These are phyloP conservation scores for Periglandula ipomoeae DNA, from an alignment of 2,329 filamentous ascomycete species.

Conservation along the genomic window DNA sequence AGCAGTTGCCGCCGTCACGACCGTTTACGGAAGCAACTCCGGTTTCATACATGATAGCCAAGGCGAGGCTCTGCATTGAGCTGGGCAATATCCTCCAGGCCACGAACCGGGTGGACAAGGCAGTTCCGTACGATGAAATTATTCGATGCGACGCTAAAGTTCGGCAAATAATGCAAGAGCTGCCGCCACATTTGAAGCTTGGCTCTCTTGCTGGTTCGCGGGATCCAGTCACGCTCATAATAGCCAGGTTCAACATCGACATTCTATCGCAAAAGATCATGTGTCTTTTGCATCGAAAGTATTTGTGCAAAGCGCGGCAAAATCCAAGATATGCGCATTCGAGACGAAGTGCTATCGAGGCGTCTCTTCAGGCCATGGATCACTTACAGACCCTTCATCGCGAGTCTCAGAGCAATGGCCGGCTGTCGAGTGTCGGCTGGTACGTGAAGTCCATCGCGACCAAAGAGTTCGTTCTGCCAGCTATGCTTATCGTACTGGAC, in stretches of 20 bases:
- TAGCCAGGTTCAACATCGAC: constrained; percentile 77
- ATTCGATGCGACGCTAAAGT: constrained; percentile 53
- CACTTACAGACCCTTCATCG: constrained; percentile 68
- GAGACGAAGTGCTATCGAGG: constrained; percentile 74
- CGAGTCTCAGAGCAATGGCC: constrained; percentile 64
- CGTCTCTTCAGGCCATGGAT: constrained; percentile 70
- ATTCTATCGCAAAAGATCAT: constrained; percentile 83
- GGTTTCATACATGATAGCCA: constrained; percentile 70
- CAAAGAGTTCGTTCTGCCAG: constrained; percentile 77
- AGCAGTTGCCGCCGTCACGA: constrained; percentile 56
- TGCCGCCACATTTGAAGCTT: constrained; percentile 73
- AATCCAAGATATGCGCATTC: constrained; percentile 80
- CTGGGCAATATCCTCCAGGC: constrained; percentile 65
- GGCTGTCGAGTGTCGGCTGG: constrained; percentile 65
- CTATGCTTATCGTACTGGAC: constrained; percentile 76
- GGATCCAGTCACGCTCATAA: constrained; percentile 76
- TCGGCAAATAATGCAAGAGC: constrained; percentile 51
- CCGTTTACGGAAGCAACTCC: constrained; percentile 64
- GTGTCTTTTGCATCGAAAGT: constrained; percentile 82
- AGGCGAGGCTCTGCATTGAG: constrained; percentile 57
- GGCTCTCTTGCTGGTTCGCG: constrained; percentile 64
- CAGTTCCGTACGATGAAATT: constrained; percentile 54
- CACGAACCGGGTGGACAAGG: constrained; percentile 45
- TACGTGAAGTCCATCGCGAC: constrained; percentile 72
- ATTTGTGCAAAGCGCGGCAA: constrained; percentile 66